Evolutionary conservation across 306 rosid species (phyloP), one percentile per base, ranked within the genome.

Genomic region (Cucumis cinereus): DNA sequence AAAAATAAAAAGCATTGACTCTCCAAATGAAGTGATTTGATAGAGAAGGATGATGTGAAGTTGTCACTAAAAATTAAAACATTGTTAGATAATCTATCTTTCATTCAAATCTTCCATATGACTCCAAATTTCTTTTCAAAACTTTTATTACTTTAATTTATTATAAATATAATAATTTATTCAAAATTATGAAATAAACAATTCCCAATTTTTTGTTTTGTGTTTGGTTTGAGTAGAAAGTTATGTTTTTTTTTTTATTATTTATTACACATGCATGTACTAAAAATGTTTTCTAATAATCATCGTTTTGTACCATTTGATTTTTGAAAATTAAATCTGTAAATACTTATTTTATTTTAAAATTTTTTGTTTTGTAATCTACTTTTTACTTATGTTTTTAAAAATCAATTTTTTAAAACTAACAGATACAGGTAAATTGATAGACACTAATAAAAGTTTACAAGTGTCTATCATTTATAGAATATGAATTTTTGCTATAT

Each of bases 101-200:
- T 63, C 69, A 81, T 38, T 54, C 20, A 79, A 85, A 84, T 82
- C 78, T 64, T 64, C 17, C 50, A 64, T 36, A 10, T 64, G 72
- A 36, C 72, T 64, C 47, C 50, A 64, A 35, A 36, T 64, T 17
- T n/a, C 3, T 36, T 35, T 38, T 15, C 13, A 63, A 15, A 62
- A 17, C 24, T 63, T 26, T 28, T 15, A 61, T 28, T 61, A 60
- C 11, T 15, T 24, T n/a, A n/a, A n/a, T n/a, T n/a, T n/a, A n/a
- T n/a, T n/a, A n/a, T n/a, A n/a, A n/a, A n/a, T n/a, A n/a, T n/a
- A n/a, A n/a, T 5, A 6, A 30, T 41, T 13, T 11, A 63, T 2
- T 63, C 16, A 33, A 14, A 6, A 2, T 63, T 63, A 35, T 16
- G 36, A 26, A 47, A 30, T 7, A 63, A 30, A 30, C 12, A 16